A percentile compares a stretch with the other conserved stretches of the same genome.
Evolutionary conservation across 192 early-diverging fungal species (phyloP).

Genomic region (Powellomyces hirtus): DNA sequence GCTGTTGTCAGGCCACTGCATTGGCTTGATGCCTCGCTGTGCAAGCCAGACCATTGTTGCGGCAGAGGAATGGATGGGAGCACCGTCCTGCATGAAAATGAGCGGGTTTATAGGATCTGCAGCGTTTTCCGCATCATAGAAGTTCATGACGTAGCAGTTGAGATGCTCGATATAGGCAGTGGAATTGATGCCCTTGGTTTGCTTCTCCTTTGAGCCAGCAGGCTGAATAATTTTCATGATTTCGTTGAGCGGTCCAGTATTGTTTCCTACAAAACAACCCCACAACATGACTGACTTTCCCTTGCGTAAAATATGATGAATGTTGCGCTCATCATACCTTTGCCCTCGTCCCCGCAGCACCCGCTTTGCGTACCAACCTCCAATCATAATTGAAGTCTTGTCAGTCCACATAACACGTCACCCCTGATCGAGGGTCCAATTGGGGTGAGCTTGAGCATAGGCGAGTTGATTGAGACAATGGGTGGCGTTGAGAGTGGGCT

Average conservation of each 20-base stretch:
- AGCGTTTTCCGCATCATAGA: background rate
- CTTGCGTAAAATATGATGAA: background rate
- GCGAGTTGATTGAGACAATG: background rate
- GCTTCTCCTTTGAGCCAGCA: background rate
- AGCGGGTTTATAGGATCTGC: background rate
- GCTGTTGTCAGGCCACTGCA: conserved; percentile 2
- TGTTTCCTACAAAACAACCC: background rate
- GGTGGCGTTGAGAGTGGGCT: background rate
- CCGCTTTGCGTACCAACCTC: background rate
- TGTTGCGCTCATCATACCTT: background rate
- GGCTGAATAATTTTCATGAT: background rate
- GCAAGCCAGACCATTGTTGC: background rate
- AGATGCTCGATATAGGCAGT: background rate
- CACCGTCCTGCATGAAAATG: background rate
- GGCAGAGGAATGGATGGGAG: background rate
- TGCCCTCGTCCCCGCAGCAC: background rate
- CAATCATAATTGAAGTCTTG: background rate
- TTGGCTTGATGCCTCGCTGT: background rate
- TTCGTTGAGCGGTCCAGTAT: background rate
- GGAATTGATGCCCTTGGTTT: background rate
- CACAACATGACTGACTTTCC: background rate
- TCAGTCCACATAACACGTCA: background rate
- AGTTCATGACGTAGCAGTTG: background rate
- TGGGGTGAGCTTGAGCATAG: background rate
- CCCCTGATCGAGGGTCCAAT: background rate